A percentile compares a stretch with the other conserved stretches of the same genome.
Conservation (phyloP, 257 asterid genomes). For the Ocimum tenuiflorum region DNA sequence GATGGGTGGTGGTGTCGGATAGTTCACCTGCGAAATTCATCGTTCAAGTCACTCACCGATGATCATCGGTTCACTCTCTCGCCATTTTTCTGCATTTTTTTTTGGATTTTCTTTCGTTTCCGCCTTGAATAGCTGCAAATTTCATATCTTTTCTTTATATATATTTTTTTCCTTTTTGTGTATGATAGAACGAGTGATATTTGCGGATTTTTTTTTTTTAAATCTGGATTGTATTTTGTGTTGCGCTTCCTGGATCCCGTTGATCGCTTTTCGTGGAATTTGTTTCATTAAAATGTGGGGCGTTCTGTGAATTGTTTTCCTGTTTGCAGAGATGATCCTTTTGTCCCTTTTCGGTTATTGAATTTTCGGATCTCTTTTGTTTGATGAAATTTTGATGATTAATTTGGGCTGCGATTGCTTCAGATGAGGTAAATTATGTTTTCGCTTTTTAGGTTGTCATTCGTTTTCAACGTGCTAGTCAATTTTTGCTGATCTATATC, state of each 20-base stretch:
- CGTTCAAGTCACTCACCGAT: constrained; percentile 24
- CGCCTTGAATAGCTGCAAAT: not conserved
- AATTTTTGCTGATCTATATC: not conserved
- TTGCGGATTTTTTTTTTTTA: not conserved
- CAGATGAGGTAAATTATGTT: not conserved
- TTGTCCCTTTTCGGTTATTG: not conserved
- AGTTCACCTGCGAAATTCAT: constrained; percentile 16
- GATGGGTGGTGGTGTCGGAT: constrained; percentile 21
- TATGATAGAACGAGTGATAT: not conserved
- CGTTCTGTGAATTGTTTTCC: not conserved
- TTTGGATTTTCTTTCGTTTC: not conserved
- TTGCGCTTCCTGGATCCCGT: constrained; percentile 4
- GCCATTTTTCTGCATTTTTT: not conserved
- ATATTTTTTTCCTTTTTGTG: not conserved
- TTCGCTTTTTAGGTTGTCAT: not conserved
- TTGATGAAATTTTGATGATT: not conserved
- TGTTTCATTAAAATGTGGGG: constrained; percentile 9
- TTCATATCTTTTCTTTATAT: not conserved
- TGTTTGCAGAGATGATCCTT: constrained; percentile 6
- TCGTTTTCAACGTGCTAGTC: not conserved
- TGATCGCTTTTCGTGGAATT: constrained; percentile 18
- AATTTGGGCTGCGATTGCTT: not conserved
- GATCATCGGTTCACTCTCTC: constrained; percentile 20
- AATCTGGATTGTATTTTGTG: not conserved
- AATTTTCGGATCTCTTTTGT: constrained; percentile 9